These are phyloP conservation scores for Ogataea methanolica DNA, from an alignment of 805 yeast species.

Conservation along the genomic window DNA sequence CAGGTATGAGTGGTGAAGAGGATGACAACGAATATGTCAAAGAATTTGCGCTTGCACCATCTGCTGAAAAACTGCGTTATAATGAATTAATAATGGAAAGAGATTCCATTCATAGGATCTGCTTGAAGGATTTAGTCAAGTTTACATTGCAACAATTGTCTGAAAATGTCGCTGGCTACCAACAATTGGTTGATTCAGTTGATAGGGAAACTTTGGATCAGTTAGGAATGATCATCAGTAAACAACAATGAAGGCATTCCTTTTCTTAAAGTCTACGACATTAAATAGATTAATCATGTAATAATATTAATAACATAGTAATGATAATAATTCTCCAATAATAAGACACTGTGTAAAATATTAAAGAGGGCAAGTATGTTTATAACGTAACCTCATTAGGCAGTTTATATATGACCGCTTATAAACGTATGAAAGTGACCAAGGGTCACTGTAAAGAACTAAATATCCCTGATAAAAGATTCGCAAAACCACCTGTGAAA, in stretches of 20 bases:
- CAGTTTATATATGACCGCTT: no score
- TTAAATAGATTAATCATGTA: no score
- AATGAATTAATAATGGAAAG: slow-evolving; percentile 30
- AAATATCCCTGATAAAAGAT: no score
- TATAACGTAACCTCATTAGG: no score
- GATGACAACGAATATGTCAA: slow-evolving; percentile 24
- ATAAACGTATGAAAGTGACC: no score
- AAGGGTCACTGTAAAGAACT: no score
- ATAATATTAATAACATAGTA: no score
- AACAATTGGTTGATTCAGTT: slow-evolving; percentile 29
- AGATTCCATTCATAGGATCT: slow-evolving; percentile 54
- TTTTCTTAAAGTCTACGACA: no score
- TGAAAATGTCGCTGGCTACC: slow-evolving; percentile 30
- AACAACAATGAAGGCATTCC: not conserved
- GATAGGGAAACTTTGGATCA: slow-evolving; percentile 29
- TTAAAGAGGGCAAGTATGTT: no score
- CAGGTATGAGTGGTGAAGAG: slow-evolving; percentile 15
- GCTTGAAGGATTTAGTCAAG: slow-evolving; percentile 41
- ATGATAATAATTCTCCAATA: no score
- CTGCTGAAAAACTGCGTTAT: slow-evolving; percentile 40
- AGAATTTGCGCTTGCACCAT: slow-evolving; percentile 25
- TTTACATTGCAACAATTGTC: slow-evolving; percentile 27
- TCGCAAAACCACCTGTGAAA: no score
- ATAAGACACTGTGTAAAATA: no score
- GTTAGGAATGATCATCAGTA: slow-evolving; percentile 22